Percentiles rank a stretch among this genome's conserved stretches.
Evolutionary conservation across 139 green algal species (phyloP).

Genomic region (Yamagishiella unicocca): DNA sequence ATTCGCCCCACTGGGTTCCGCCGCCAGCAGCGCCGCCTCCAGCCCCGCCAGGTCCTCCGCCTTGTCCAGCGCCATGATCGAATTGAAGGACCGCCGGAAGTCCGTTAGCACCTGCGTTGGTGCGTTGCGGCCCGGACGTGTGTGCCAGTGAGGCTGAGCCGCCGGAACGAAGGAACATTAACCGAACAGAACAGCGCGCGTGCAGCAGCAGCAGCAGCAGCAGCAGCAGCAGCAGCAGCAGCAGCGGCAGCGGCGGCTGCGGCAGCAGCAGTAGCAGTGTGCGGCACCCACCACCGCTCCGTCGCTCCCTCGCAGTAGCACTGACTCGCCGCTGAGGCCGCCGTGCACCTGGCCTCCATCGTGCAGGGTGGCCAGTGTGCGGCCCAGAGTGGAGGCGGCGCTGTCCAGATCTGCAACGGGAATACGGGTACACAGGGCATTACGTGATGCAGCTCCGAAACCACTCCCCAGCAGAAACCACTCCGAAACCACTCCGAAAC

Average conservation of each 20-base stretch:
- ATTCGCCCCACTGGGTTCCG: slow-evolving; percentile 1
- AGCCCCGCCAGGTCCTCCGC: slow-evolving; percentile 93
- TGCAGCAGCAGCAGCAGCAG: background rate
- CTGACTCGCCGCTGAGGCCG: slow-evolving; percentile 92
- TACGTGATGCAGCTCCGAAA: too few relatives aligned
- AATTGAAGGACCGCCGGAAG: slow-evolving; percentile 74
- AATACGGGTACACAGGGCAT: too few relatives aligned
- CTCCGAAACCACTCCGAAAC: too few relatives aligned
- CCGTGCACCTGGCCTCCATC: slow-evolving; percentile 93
- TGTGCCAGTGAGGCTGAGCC: too few relatives aligned
- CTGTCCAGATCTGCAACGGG: background rate
- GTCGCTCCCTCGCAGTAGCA: slow-evolving; percentile 76
- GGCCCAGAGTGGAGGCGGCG: slow-evolving; percentile 67
- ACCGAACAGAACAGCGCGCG: too few relatives aligned
- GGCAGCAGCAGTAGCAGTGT: background rate
- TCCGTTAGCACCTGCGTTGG: slow-evolving; percentile 8
- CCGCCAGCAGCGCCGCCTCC: slow-evolving; percentile 82
- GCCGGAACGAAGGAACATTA: too few relatives aligned
- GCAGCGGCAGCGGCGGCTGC: background rate
- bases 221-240: background rate
- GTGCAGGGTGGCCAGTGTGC: slow-evolving; percentile 83
- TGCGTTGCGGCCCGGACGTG: background rate
- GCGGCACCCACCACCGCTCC: slow-evolving; percentile 54
- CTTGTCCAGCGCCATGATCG: slow-evolving; percentile 83
- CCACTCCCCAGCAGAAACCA: too few relatives aligned